Evolutionary conservation across 257 asterid species (phyloP).

Genomic region (Petunia secreta): DNA sequence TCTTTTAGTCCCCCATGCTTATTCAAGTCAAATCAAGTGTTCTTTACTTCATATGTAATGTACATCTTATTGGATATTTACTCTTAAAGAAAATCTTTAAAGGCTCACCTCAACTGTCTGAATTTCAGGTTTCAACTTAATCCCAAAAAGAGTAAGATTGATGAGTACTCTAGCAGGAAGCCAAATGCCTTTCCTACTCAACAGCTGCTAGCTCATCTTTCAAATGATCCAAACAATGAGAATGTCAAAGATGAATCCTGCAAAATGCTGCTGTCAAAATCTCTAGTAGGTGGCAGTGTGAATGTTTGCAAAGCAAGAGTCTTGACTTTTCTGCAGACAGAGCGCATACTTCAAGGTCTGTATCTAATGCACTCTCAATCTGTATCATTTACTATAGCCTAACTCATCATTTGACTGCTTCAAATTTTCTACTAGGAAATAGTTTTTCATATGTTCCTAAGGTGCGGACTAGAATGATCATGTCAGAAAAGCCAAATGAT

Average conservation of each 20-base stretch:
- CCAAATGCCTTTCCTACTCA: conserved; percentile 51
- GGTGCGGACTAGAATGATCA: conserved; percentile 71
- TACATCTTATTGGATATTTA: conserved; percentile 18
- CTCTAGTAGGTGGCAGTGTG: conserved; percentile 79
- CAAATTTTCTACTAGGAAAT: conserved; percentile 56
- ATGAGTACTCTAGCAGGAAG: conserved; percentile 55
- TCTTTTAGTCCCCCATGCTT: not conserved
- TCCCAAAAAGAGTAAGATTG: conserved; percentile 74
- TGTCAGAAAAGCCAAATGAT: conserved; percentile 93
- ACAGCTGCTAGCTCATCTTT: conserved; percentile 46
- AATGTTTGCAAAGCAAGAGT: conserved; percentile 78
- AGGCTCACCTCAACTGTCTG: conserved; percentile 17
- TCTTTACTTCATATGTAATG: conserved; percentile 17
- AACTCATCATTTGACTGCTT: conserved; percentile 40
- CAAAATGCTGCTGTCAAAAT: conserved; percentile 78
- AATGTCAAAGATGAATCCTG: conserved; percentile 67
- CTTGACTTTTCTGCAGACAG: conserved; percentile 61
- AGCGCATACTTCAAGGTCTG: conserved; percentile 81
- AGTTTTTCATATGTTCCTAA: conserved; percentile 58
- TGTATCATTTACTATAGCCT: conserved; percentile 19
- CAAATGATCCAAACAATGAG: conserved; percentile 66
- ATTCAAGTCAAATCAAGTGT: conserved; percentile 14
- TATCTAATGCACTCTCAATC: conserved; percentile 32
- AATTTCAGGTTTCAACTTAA: conserved; percentile 73
- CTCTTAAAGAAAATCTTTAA: conserved; percentile 5